Base-by-base conservation (phyloP, 495 filamentous ascomycete species). In the Podospora anserina region DNA sequence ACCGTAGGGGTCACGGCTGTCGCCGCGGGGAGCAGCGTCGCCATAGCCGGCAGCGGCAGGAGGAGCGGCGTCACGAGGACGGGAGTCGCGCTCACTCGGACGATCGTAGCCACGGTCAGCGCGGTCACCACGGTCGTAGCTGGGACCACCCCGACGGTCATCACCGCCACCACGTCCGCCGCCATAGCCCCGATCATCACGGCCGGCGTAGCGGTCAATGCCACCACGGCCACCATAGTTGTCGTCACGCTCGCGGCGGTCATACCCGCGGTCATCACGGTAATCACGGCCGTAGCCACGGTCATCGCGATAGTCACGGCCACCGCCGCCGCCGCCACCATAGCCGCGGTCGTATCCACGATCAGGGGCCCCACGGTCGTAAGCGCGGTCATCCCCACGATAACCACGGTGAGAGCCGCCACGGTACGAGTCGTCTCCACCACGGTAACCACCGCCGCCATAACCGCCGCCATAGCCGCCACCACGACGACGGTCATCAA, bases 231-330 rank as follows among this genome's bases (percentile, higher is more conserved):
- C 78, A 66, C 78, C 83, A 63, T 85, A 83, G 39, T 87, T 84
- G 64, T 87, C 88, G 76, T 78, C 82, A 65, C 82, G 82, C 20
- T 82, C 81, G 61, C 87, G 85, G 70, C 88, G 88, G 54, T 85
- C 86, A 71, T 84, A 78, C 73, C 90, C 88, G 72, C 88, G 87
- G 70, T 85, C 86, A 72, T 84, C 76, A 76, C 87, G 85, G 70
- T 88, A 83, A 58, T 84, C 84, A 67, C 77, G 80, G 28, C 81
- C 76, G 67, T 77, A 83, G 69, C 82, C 74, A 66, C 82, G 80
- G 56, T 82, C 82, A 66, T 76, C 79, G 34, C 78, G 76, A 69
- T 77, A 75, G 68, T 81, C 78, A 71, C 88, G 84, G 70, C 88
- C 81, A 68, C 83, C 80, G 67, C 84, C 78, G 32, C 77, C 76